phyloP scores from a whole-genome alignment of 2,329 filamentous ascomycete genomes.

The Colletotrichum paranaense region DNA sequence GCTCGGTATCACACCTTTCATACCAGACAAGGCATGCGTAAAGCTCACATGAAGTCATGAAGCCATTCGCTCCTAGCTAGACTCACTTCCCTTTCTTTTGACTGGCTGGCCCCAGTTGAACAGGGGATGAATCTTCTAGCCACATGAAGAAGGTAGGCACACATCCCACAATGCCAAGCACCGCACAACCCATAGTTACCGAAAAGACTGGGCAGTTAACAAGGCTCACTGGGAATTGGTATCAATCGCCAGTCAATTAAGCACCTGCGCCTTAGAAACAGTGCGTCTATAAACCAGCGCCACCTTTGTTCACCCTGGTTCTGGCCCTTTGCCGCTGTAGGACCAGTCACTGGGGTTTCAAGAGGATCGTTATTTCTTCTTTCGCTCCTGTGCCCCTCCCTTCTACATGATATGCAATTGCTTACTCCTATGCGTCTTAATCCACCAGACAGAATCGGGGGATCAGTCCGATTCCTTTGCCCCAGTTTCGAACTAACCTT shows the following conservation, averaged over 20 bases:
- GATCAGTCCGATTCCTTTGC: background rate
- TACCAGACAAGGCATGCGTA: conserved; percentile 4
- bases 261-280: background rate
- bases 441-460: background rate
- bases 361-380: background rate
- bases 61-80: background rate
- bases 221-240: background rate
- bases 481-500: background rate
- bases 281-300: background rate
- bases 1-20: background rate
- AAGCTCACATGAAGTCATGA: background rate
- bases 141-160: conserved; percentile 11
- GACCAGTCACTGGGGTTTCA: background rate
- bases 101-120: background rate
- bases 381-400: background rate
- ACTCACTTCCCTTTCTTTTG: background rate
- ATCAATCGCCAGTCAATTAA: background rate
- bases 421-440: background rate
- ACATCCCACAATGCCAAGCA: background rate
- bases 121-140: background rate
- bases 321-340: background rate
- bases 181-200: background rate
- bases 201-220: background rate
- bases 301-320: background rate
- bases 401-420: background rate